Evolutionary conservation across 176 grass and related monocot species (phyloP).

Genomic region (Carex myosuroides): DNA sequence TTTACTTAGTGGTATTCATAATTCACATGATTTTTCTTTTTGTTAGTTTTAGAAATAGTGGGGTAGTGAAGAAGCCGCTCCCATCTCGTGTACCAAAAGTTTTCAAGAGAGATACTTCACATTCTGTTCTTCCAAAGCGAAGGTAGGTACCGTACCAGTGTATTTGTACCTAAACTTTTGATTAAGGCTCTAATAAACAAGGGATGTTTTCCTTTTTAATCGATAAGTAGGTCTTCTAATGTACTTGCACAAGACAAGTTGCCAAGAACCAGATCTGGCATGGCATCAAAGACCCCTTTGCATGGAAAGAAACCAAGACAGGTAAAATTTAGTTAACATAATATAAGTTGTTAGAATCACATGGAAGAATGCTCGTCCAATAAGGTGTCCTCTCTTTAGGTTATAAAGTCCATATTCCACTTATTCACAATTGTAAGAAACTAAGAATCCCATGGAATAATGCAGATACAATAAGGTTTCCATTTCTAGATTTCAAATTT

Average conservation of each 20-base stretch:
- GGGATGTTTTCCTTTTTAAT: neutral
- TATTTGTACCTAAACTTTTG: neutral
- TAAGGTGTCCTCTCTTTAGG: neutral
- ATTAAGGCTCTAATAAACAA: neutral
- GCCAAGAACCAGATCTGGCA: constrained; percentile 7
- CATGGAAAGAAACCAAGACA: constrained; percentile 4
- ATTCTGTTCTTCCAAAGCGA: constrained; percentile 6
- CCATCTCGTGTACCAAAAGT: neutral
- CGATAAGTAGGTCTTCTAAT: constrained; percentile 15
- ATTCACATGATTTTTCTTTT: constrained; percentile 2
- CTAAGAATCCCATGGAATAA: neutral
- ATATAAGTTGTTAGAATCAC: neutral
- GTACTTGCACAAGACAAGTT: neutral
- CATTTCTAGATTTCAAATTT: neutral
- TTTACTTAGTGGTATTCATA: neutral
- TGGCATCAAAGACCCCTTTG: constrained; percentile 3
- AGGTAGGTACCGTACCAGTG: neutral
- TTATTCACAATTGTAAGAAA: neutral
- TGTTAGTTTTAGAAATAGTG: neutral
- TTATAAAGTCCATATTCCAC: neutral
- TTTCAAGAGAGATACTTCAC: constrained; percentile 5
- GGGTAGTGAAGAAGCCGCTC: neutral
- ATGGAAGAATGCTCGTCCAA: neutral
- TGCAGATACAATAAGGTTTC: neutral
- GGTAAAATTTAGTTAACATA: constrained; percentile 7